A percentile compares a stretch with the other conserved stretches of the same genome.
phyloP scores from a whole-genome alignment of 2,329 filamentous ascomycete species.

The Trichothecium sympodiale region DNA sequence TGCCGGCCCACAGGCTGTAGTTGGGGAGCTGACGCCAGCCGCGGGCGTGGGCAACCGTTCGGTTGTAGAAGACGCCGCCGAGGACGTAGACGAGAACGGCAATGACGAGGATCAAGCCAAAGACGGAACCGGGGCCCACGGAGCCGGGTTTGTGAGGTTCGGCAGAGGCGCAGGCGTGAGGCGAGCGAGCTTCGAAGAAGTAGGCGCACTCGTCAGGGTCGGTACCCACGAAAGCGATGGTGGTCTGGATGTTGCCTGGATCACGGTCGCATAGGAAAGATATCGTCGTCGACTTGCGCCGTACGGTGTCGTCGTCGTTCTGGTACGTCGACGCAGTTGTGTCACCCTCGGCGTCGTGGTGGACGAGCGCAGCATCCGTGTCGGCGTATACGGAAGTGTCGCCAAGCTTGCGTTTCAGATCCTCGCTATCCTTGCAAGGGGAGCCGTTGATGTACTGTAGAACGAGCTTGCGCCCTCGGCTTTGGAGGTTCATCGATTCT shows the following conservation, averaged over 20 bases:
- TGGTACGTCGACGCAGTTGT: conserved; percentile 8
- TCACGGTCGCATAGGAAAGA: conserved; percentile 90
- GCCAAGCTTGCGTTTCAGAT: conserved; percentile 1
- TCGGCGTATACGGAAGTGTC: neutral
- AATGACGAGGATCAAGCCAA: conserved; percentile 70
- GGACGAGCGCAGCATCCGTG: conserved; percentile 1
- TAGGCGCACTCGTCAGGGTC: conserved; percentile 89
- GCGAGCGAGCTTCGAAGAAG: conserved; percentile 85
- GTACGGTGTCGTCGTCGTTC: conserved; percentile 16
- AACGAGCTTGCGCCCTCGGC: conserved; percentile 62
- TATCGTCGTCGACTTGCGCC: conserved; percentile 73
- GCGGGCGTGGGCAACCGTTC: conserved; percentile 84
- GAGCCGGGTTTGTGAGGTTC: conserved; percentile 63
- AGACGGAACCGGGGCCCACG: conserved; percentile 63
- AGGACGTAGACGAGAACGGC: conserved; percentile 81
- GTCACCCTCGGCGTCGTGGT: conserved; percentile 21
- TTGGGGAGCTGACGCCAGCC: conserved; percentile 95
- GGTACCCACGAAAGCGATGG: conserved; percentile 70
- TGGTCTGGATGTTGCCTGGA: conserved; percentile 53
- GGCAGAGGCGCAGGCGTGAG: conserved; percentile 62
- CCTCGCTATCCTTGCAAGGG: conserved; percentile 45
- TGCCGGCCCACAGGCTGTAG: conserved; percentile 82
- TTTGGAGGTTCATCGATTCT: conserved; percentile 40
- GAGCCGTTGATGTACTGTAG: conserved; percentile 70
- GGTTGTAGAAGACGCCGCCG: conserved; percentile 90